Base-by-base conservation (phyloP, 2,329 filamentous ascomycete species). In the Paecilomyces niveus region DNA sequence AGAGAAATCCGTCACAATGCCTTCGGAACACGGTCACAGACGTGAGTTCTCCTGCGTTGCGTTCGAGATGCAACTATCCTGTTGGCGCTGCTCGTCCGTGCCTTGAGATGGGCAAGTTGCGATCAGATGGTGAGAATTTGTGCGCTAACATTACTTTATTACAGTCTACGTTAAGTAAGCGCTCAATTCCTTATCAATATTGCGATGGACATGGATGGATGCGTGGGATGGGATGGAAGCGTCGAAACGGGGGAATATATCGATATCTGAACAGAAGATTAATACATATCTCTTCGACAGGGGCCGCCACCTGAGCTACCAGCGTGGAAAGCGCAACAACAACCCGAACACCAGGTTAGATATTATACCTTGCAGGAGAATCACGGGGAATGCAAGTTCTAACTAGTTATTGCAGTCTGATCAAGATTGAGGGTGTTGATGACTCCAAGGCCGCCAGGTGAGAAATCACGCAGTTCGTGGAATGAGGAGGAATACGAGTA, bases 351-450 rank as follows among this genome's bases (percentile, higher is more conserved):
- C 90, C 65, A 45, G 39, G 39, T 45, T 45, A 45, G 39, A 45
- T 45, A 2, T 6, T 7, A 21, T 45, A n/a, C 39, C n/a, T 45
- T 45, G 39, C 39, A 29, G 39, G 39, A 21, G n/a, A 45, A 45
- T 21, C 5, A 45, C 15, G 18, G 2, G n/a, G n/a, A 18, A 18
- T 22, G 15, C 39, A 45, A n/a, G n/a, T 45, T 45, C 39, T 45
- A n/a, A 45, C 39, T 21, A 9, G n/a, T 45, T 21, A 45, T 45
- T 18, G 9, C 39, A 85, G 90, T 78, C 85, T 97, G 81, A 89
- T 99, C 83, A 94, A 97, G 88, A 96, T 99, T 75, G 93, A 99
- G 86, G 93, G 93, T 80, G 94, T 97, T 73, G 92, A 96, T 74
- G 86, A 90, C 84, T 86, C 89, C 74, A 84, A 90, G 74, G 90